A percentile compares a stretch with the other conserved stretches of the same genome.
Evolutionary conservation across 2,329 filamentous ascomycete species (phyloP).

Genomic region (Pseudohalonectria lignicola): DNA sequence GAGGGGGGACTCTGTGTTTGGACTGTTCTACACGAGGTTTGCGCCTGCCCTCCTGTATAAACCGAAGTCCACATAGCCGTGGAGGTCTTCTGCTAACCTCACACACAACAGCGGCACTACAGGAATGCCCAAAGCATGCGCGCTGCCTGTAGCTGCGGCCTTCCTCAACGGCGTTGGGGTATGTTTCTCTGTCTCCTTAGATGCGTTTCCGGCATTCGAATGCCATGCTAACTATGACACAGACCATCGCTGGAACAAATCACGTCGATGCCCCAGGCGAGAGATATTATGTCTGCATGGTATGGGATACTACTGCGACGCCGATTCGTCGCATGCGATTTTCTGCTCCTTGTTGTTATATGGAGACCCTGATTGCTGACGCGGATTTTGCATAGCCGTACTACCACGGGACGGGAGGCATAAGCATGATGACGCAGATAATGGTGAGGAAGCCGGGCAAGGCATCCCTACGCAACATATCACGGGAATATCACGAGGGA

Average conservation of each 20-base stretch:
- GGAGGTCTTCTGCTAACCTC: background rate
- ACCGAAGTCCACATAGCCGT: background rate
- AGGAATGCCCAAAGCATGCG: slow-evolving; percentile 61
- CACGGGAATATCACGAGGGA: too few species aligned
- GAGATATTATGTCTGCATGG: slow-evolving; percentile 66
- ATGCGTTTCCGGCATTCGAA: too few species aligned
- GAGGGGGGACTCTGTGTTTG: slow-evolving; percentile 41
- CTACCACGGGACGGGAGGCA: slow-evolving; percentile 65
- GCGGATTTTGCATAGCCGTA: slow-evolving; percentile 32
- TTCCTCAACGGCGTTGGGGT: slow-evolving; percentile 13
- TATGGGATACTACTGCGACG: background rate
- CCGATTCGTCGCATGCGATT: too few species aligned
- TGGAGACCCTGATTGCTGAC: too few species aligned
- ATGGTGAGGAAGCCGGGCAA: too few species aligned
- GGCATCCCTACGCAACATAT: too few species aligned
- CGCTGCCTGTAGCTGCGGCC: slow-evolving; percentile 39
- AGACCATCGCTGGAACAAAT: background rate
- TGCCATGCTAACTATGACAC: too few species aligned
- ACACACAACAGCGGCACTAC: slow-evolving; percentile 51
- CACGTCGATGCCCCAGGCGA: slow-evolving; percentile 28
- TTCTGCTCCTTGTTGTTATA: too few species aligned
- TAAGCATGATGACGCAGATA: slow-evolving; percentile 44
- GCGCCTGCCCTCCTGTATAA: too few species aligned
- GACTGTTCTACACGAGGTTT: slow-evolving; percentile 56
- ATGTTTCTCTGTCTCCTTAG: background rate